Percentiles rank a stretch among this genome's conserved stretches.
These are phyloP conservation scores for Zostera marina DNA, from an alignment of 116 monocot species.

Conservation along the genomic window DNA sequence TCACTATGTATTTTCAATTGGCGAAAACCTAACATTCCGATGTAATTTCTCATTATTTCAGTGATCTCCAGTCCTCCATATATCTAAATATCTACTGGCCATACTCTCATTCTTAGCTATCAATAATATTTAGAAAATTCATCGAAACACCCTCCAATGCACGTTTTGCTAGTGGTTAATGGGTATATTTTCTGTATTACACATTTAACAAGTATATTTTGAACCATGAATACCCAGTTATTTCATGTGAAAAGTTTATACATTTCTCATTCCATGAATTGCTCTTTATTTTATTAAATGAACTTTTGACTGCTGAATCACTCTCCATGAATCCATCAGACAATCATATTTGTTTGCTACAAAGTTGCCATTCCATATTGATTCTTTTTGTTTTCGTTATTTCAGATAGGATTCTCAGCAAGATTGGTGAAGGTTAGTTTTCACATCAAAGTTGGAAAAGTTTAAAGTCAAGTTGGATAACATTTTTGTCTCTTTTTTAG, in stretches of 20 bases:
- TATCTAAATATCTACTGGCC: neutral
- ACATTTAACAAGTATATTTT: too few species aligned
- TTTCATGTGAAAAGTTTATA: too few species aligned
- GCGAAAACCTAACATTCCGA: slow-evolving; percentile 67
- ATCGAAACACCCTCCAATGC: too few species aligned
- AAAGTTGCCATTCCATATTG: neutral
- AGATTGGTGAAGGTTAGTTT: slow-evolving; percentile 97
- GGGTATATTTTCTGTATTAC: too few species aligned
- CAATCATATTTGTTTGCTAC: neutral
- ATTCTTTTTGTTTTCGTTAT: slow-evolving; percentile 3
- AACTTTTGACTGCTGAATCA: neutral
- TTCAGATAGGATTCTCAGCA: slow-evolving; percentile 85
- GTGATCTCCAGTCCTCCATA: neutral
- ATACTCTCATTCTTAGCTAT: neutral
- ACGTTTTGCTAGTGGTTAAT: too few species aligned
- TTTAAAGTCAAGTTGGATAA: neutral
- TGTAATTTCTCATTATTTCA: slow-evolving; percentile 29
- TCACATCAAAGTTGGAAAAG: neutral
- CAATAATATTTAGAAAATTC: too few species aligned
- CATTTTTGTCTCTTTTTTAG: neutral
- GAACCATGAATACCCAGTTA: too few species aligned
- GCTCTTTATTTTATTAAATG: neutral
- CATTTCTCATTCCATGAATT: too few species aligned
- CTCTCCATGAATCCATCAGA: neutral
- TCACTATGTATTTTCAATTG: slow-evolving; percentile 70